These are phyloP conservation scores for Arxiozyma heterogenica DNA, from an alignment of 1,139 yeast genomes.

Conservation along the genomic window DNA sequence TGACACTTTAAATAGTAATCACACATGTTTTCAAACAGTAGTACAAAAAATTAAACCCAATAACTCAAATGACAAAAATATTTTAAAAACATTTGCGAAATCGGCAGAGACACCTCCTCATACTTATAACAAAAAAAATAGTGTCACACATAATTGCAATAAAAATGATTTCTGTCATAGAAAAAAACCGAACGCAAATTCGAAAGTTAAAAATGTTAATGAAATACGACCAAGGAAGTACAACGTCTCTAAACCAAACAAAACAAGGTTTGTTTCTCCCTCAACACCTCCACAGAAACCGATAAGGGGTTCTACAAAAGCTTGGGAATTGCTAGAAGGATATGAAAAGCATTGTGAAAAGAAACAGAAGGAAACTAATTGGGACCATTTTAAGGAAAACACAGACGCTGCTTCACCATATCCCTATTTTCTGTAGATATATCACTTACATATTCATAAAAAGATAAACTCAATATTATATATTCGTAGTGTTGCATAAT, in stretches of 20 bases:
- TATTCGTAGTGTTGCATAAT: too few relatives aligned
- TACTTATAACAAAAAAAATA: too few relatives aligned
- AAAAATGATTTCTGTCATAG: background rate
- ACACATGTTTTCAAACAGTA: background rate
- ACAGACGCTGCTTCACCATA: background rate
- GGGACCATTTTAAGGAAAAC: background rate
- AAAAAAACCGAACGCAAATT: background rate
- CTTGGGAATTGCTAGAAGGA: background rate
- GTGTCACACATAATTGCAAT: background rate
- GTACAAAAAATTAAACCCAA: background rate
- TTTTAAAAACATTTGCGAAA: too few relatives aligned
- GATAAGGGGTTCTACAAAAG: background rate
- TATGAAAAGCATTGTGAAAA: slow-evolving; percentile 2
- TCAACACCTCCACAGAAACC: slow-evolving; percentile 1
- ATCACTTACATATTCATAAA: background rate
- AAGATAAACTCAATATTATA: too few relatives aligned
- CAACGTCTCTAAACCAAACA: background rate
- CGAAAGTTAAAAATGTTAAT: background rate
- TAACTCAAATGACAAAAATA: background rate
- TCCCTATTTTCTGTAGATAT: background rate
- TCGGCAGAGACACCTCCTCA: background rate
- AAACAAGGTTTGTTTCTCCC: background rate
- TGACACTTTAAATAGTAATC: background rate
- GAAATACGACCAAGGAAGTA: background rate
- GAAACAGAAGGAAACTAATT: background rate